phyloP scores from a whole-genome alignment of 768 basidiomycete genomes.

The Lactifluus pinguis region DNA sequence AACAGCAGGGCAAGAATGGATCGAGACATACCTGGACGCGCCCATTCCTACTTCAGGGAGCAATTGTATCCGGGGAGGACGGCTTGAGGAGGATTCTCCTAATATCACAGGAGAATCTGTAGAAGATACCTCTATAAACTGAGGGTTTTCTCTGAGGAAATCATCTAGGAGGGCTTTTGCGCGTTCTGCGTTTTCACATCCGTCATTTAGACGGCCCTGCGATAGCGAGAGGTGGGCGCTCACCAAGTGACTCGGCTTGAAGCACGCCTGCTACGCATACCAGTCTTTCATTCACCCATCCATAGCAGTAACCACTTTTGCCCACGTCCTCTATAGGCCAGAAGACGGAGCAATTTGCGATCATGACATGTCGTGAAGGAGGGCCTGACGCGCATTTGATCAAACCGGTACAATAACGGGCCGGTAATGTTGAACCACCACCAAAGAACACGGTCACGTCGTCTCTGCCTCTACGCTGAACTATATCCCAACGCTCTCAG shows the following conservation, averaged over 20 bases:
- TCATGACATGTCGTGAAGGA: conserved; percentile 11
- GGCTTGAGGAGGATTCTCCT: conserved; percentile 7
- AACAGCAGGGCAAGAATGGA: neutral
- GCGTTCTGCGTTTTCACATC: neutral
- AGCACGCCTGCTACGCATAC: conserved; percentile 17
- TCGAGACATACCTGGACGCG: neutral
- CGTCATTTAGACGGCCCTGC: neutral
- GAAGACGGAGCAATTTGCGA: conserved; percentile 8
- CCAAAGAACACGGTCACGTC: neutral
- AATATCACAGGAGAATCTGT: conserved; percentile 9
- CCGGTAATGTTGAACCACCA: conserved; percentile 1
- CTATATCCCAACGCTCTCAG: neutral
- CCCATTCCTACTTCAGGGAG: neutral
- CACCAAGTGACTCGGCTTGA: conserved; percentile 4
- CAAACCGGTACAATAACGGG: neutral
- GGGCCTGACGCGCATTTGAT: neutral
- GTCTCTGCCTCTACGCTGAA: neutral
- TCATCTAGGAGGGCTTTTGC: conserved; percentile 5
- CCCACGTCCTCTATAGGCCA: conserved; percentile 17
- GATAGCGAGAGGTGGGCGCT: neutral
- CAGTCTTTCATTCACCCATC: conserved; percentile 12
- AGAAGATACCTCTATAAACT: conserved; percentile 13
- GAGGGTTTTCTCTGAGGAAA: conserved; percentile 12
- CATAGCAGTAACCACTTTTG: conserved; percentile 14
- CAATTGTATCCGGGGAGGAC: conserved; percentile 1